Evolutionary conservation across 768 basidiomycete species (phyloP), one percentile per base, ranked within the genome.

Genomic region (Phallus indusiatus): DNA sequence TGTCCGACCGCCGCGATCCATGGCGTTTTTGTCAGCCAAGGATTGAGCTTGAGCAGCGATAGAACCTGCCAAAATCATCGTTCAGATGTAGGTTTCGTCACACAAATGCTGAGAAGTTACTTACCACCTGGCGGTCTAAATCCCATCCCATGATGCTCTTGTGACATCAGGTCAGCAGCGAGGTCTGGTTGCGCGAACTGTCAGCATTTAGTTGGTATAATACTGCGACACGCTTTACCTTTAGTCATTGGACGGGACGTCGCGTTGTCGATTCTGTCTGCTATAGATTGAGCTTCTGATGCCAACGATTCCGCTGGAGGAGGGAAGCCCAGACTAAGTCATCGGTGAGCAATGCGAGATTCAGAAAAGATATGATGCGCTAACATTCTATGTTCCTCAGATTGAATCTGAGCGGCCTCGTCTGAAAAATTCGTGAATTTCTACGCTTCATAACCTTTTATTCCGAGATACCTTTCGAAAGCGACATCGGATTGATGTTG

Each of bases 81-180:
- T 42, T 10, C 9, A 42, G 9, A 10, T 4, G 4, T 14, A 2
- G n/a, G 12, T 12, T 12, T 42, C n/a, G 4, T 42, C 9, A n/a
- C n/a, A n/a, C 9, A n/a, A n/a, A 42, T 10, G 42, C 2, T 2
- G n/a, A 14, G 42, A 11, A n/a, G n/a, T 42, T 10, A 4, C n/a
- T 11, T 42, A 42, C 42, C 28, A 28, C 4, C 50, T 4, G 72
- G 72, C 1, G 73, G 72, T 4, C 69, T 69, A 60, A 71, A 72
- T 5, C 72, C 73, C 17, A 74, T 64, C 0, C 69, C 69, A 47
- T 69, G 69, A 66, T 73, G 72, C 59, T 73, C 72, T 21, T 67
- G 67, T 1, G 71, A 72, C 71, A 71, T 70, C 55, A 73, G 56
- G 54, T 66, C 70, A 36, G 67, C 65, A n/a, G 72, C 51, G 18